These are phyloP conservation scores for Candida tetrigidarum DNA, from an alignment of 1,139 yeast genomes.

Conservation along the genomic window DNA sequence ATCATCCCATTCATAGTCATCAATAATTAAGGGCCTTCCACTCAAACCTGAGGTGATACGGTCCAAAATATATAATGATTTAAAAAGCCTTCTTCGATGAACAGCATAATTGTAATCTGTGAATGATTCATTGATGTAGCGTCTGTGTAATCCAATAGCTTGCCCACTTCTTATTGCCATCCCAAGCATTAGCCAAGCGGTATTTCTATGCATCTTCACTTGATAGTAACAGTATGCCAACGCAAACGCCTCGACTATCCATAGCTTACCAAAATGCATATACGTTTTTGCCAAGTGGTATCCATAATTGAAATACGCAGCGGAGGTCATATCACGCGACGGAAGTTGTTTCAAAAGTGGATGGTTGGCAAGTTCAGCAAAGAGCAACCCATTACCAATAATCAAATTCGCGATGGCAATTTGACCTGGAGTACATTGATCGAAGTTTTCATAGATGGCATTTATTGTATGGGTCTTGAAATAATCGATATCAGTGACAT, in stretches of 20 bases:
- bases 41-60: conserved; percentile 40
- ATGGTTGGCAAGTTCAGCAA: conserved; percentile 16
- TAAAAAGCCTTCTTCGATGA: conserved; percentile 39
- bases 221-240: conserved; percentile 41
- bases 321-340: conserved; percentile 13
- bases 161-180: conserved; percentile 19
- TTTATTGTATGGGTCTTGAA: conserved; percentile 12
- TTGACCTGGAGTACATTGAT: conserved; percentile 14
- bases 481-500: conserved; percentile 14
- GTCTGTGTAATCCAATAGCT: conserved; percentile 19
- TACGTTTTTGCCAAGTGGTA: conserved; percentile 14
- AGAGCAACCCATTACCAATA: conserved; percentile 17
- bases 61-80: conserved; percentile 44
- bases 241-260: conserved; percentile 45
- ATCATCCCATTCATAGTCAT: conserved; percentile 49
- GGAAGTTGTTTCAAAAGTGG: conserved; percentile 13
- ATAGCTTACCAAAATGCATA: conserved; percentile 25
- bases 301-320: conserved; percentile 18
- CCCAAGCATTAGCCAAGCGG: conserved; percentile 37
- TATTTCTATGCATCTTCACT: conserved; percentile 36
- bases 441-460: conserved; percentile 13
- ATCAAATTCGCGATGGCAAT: conserved; percentile 16
- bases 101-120: conserved; percentile 12
- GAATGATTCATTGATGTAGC: conserved; percentile 19
- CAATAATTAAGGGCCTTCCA: conserved; percentile 46